A percentile compares a stretch with the other conserved stretches of the same genome.
Evolutionary conservation across 495 filamentous ascomycete species (phyloP).

Genomic region (Xylaria venustula): DNA sequence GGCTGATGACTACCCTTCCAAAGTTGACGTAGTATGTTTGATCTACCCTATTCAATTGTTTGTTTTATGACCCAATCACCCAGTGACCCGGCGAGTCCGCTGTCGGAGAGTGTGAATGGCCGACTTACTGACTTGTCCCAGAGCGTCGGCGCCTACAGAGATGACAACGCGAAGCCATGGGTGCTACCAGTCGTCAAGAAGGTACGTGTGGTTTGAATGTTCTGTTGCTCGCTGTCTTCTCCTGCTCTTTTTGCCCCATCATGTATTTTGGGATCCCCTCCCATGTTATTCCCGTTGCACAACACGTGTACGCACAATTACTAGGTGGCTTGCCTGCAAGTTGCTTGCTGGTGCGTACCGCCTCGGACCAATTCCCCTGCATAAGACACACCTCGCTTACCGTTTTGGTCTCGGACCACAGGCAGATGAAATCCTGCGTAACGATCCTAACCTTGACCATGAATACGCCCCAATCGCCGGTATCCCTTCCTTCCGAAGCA

Average conservation of each 20-base stretch:
- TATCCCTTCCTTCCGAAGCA: conserved; percentile 75
- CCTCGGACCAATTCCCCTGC: background rate
- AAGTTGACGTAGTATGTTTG: conserved; percentile 72
- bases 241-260: background rate
- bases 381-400: conserved; percentile 20
- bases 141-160: conserved; percentile 95
- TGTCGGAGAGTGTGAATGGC: background rate
- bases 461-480: conserved; percentile 98
- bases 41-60: too few relatives aligned
- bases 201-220: conserved; percentile 54
- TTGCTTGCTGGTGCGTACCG: background rate
- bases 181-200: conserved; percentile 93
- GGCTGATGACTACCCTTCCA: conserved; percentile 78
- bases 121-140: conserved; percentile 19
- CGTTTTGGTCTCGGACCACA: conserved; percentile 34
- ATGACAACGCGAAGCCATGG: conserved; percentile 97
- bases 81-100: background rate
- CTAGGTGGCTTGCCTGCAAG: background rate
- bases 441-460: conserved; percentile 89
- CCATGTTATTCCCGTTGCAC: too few relatives aligned
- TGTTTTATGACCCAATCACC: too few relatives aligned
- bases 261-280: too few relatives aligned
- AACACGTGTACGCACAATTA: too few relatives aligned
- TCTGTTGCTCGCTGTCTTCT: background rate
- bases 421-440: conserved; percentile 86